Evolutionary conservation across 192 early-diverging fungal genomes (phyloP), one percentile per base, ranked within the genome.

Genomic region (Podila verticillata): DNA sequence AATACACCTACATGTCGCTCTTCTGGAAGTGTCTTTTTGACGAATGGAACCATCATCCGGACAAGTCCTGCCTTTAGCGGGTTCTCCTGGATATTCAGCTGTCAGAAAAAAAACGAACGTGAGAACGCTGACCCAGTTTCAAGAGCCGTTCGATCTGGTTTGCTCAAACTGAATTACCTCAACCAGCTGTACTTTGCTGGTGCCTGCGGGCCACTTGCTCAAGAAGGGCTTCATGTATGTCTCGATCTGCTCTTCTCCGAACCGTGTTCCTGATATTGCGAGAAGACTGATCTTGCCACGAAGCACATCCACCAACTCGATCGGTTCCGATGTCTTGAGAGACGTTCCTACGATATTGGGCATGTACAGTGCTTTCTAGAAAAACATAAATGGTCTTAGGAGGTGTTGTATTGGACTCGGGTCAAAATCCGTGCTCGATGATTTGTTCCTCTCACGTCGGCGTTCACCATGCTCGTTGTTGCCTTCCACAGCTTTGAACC

Each of bases 1-100:
- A 31, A 28, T 20, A 29, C 12, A 56, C 73, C 71, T 81, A 84
- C 82, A 51, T 84, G 84, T 44, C 85, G 67, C 19, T 81, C 73
- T 29, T 81, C 69, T 10, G 83, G 73, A 22, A 83, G 68, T 7
- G 75, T 83, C 44, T 77, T 84, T 26, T 79, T 82, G 4, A 88
- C 86, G 44, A 75, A 82, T 5, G 85, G 85, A 12, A 88, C 80
- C 81, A 88, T 85, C 54, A 85, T 84, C 54, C 82, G 70, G 26
- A 88, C 65, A 8, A 88, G 24, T 58, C 75, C 72, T 34, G 84
- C 81, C 49, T 88, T 88, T 28, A 88, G 57, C 7, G 78, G 66
- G 57, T 88, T 88, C 62, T 88, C 87, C 64, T 88, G 87, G 20
- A 88, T 85, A 77, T 88, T 88, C n/a, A 88, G 61, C 84, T 87